These are phyloP conservation scores for Amanita fuliginea DNA, from an alignment of 768 basidiomycete species.

Conservation along the genomic window DNA sequence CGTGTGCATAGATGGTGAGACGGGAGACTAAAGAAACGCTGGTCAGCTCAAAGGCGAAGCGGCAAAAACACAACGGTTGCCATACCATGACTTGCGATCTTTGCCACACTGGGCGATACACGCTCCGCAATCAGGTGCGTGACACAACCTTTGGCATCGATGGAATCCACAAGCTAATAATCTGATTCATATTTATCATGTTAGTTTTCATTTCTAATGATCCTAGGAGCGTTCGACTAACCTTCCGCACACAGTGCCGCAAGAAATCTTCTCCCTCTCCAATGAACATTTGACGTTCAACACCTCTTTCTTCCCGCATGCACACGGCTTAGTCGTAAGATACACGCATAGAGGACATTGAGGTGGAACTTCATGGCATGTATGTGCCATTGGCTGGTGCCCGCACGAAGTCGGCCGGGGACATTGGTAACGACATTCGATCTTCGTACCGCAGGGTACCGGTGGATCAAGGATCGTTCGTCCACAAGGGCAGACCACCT, in stretches of 20 bases:
- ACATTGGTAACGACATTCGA: conserved; percentile 78
- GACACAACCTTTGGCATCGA: conserved; percentile 74
- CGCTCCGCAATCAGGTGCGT: conserved; percentile 68
- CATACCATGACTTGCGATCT: conserved; percentile 72
- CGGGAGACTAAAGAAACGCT: conserved; percentile 39
- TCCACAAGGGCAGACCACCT: conserved; percentile 77
- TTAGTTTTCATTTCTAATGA: neutral
- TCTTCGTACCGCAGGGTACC: conserved; percentile 73
- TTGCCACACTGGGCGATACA: conserved; percentile 81
- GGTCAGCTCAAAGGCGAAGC: neutral
- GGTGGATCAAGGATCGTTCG: conserved; percentile 85
- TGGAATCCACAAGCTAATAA: conserved; percentile 83
- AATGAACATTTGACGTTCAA: conserved; percentile 78
- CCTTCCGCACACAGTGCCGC: conserved; percentile 73
- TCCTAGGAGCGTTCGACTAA: conserved; percentile 17
- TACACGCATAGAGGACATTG: conserved; percentile 84
- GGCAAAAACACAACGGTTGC: neutral
- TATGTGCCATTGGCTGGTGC: conserved; percentile 66
- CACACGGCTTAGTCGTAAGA: conserved; percentile 70
- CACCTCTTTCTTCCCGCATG: conserved; percentile 79
- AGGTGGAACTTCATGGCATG: conserved; percentile 65
- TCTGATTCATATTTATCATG: conserved; percentile 19
- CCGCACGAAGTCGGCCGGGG: conserved; percentile 64
- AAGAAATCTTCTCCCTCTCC: conserved; percentile 66
- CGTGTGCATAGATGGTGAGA: conserved; percentile 64